A percentile compares a stretch with the other conserved stretches of the same genome.
phyloP scores from a whole-genome alignment of 2,329 filamentous ascomycete species.

The Arthroderma sp. region DNA sequence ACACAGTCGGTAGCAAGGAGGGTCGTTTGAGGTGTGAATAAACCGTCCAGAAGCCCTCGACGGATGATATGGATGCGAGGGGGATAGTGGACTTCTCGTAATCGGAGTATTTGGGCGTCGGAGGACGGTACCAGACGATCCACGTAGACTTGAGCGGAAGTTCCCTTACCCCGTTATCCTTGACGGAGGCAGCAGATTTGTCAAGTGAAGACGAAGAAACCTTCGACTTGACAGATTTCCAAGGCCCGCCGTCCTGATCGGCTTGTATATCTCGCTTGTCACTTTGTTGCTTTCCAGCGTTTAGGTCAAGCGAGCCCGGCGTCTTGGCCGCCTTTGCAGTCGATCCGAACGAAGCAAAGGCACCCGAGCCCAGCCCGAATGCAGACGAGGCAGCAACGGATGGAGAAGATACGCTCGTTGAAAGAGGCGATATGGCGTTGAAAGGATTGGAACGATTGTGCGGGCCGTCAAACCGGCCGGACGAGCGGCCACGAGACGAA shows the following conservation, averaged over 20 bases:
- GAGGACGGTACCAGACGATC: constrained; percentile 95
- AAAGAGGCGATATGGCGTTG: constrained; percentile 59
- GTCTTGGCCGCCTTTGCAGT: constrained; percentile 79
- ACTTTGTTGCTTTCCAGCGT: constrained; percentile 45
- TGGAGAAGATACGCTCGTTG: constrained; percentile 59
- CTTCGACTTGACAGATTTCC: constrained; percentile 29
- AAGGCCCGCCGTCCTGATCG: constrained; percentile 21
- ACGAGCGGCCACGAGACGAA: constrained; percentile 50
- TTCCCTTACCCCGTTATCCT: constrained; percentile 23
- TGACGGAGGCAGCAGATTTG: constrained; percentile 14
- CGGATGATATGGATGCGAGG: constrained; percentile 67
- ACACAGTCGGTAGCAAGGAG: constrained; percentile 76
- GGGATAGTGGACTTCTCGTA: constrained; percentile 94
- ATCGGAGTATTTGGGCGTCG: constrained; percentile 92
- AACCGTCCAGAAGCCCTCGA: constrained; percentile 81
- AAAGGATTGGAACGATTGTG: constrained; percentile 68
- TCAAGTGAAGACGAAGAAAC: constrained; percentile 31
- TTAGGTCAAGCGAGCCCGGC: constrained; percentile 65
- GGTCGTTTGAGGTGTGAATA: constrained; percentile 84
- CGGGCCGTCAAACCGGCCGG: constrained; percentile 64
- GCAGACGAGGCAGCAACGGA: constrained; percentile 69
- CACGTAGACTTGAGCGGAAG: constrained; percentile 72
- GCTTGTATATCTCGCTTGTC: constrained; percentile 47
- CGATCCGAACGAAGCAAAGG: constrained; percentile 86
- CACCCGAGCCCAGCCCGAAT: constrained; percentile 86